A percentile compares a stretch with the other conserved stretches of the same genome.
phyloP scores from a whole-genome alignment of 2,329 filamentous ascomycete genomes.

The Paecilomyces sp. region DNA sequence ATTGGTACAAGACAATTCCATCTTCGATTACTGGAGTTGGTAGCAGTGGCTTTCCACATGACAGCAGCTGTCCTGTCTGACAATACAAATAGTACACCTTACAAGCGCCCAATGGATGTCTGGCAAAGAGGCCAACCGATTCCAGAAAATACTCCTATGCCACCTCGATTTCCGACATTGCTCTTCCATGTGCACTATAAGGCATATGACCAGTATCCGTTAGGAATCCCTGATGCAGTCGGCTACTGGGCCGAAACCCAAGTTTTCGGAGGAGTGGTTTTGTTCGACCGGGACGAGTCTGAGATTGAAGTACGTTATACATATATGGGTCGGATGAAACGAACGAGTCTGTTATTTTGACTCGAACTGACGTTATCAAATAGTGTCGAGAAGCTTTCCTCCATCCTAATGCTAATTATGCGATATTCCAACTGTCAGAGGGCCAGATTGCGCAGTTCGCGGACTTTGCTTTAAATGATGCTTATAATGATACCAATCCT shows the following conservation, averaged over 20 bases:
- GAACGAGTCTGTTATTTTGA: no score
- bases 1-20: neutral
- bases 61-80: neutral
- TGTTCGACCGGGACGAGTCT: constrained; percentile 3
- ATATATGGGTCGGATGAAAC: no score
- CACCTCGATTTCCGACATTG: neutral
- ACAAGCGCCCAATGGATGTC: neutral
- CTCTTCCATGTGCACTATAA: neutral
- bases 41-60: neutral
- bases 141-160: neutral
- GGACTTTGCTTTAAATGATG: constrained; percentile 1
- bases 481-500: neutral
- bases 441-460: constrained; percentile 1
- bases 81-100: neutral
- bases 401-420: constrained; percentile 2
- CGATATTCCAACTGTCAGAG: constrained; percentile 3
- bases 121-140: neutral
- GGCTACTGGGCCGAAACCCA: constrained; percentile 4
- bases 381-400: constrained; percentile 5
- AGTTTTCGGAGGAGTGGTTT: constrained; percentile 3
- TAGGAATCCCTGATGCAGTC: constrained; percentile 3
- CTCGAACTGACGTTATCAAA: no score
- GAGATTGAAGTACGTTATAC: constrained; percentile 2
- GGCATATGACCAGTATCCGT: neutral
- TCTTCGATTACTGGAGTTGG: neutral